Conservation (phyloP, 225 moss, liverwort and hornwort genomes). For the Pleurozium schreberi region DNA sequence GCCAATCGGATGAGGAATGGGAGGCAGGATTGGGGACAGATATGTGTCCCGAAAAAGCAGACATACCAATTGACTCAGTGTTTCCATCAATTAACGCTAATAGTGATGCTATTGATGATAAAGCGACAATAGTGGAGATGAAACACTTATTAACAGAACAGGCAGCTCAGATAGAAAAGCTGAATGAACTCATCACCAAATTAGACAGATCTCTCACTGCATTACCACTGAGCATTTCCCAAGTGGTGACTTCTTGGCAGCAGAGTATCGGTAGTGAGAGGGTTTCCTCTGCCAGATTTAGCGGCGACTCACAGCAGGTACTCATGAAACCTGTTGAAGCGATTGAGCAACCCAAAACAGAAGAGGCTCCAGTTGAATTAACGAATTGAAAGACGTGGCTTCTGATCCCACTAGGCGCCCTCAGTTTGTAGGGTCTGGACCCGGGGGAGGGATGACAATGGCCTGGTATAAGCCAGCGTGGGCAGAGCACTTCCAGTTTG, state of each 20-base stretch:
- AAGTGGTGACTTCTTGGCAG: not conserved
- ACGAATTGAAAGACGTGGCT: not conserved
- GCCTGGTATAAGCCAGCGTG: constrained; percentile 88
- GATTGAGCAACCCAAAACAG: not conserved
- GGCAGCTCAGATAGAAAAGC: constrained; percentile 23
- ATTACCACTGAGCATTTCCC: not conserved
- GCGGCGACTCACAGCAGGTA: not conserved
- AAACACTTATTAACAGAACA: constrained; percentile 15
- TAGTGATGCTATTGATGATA: not conserved
- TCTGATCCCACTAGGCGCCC: not conserved
- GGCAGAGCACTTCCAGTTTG: constrained; percentile 84
- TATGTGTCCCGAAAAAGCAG: constrained; percentile 36
- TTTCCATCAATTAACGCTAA: not conserved
- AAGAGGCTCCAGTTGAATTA: not conserved
- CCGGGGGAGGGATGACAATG: constrained; percentile 53
- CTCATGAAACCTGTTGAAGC: not conserved
- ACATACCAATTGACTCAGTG: not conserved
- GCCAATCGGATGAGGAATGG: constrained; percentile 19
- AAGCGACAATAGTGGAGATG: not conserved
- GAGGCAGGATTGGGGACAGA: constrained; percentile 37
- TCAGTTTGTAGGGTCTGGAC: constrained; percentile 8
- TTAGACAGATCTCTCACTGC: constrained; percentile 13
- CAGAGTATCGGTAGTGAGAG: not conserved
- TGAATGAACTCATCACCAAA: constrained; percentile 20
- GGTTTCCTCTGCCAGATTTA: not conserved